Percentiles rank a stretch among this genome's conserved stretches.
Evolutionary conservation across 805 yeast species (phyloP).

Genomic region (Saccharomycopsis oosterbeekiorum): DNA sequence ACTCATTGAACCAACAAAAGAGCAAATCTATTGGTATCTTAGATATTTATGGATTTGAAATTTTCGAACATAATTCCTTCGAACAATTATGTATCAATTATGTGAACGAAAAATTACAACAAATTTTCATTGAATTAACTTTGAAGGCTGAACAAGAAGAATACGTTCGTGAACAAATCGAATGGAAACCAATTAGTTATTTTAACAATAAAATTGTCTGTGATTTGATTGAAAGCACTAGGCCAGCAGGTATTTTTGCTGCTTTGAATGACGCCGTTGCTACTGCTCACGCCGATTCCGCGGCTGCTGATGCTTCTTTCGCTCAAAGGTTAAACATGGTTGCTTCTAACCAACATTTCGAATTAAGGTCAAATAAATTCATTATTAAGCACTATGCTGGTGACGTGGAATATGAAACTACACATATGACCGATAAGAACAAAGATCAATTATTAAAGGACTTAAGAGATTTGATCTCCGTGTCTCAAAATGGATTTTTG

Average conservation of each 20-base stretch:
- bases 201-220: slow-evolving; percentile 95
- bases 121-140: slow-evolving; percentile 90
- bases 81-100: slow-evolving; percentile 94
- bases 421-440: slow-evolving; percentile 91
- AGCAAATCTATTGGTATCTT: slow-evolving; percentile 80
- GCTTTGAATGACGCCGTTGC: slow-evolving; percentile 95
- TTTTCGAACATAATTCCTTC: slow-evolving; percentile 88
- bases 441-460: slow-evolving; percentile 91
- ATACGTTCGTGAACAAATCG: slow-evolving; percentile 86
- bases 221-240: slow-evolving; percentile 84
- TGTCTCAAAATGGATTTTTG: slow-evolving; percentile 61
- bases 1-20: slow-evolving; percentile 36
- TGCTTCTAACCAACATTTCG: slow-evolving; percentile 76
- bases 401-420: slow-evolving; percentile 87
- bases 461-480: slow-evolving; percentile 64
- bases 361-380: slow-evolving; percentile 77
- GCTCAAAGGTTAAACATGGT: slow-evolving; percentile 85
- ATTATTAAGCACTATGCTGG: slow-evolving; percentile 96
- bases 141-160: slow-evolving; percentile 97
- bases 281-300: slow-evolving; percentile 95
- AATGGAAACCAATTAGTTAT: slow-evolving; percentile 96
- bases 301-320: slow-evolving; percentile 94
- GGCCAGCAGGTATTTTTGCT: slow-evolving; percentile 96
- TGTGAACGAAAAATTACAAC: slow-evolving; percentile 92
- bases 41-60: slow-evolving; percentile 95